These are phyloP conservation scores for Aspergillus persii DNA, from an alignment of 2,329 filamentous ascomycete species.

Conservation along the genomic window DNA sequence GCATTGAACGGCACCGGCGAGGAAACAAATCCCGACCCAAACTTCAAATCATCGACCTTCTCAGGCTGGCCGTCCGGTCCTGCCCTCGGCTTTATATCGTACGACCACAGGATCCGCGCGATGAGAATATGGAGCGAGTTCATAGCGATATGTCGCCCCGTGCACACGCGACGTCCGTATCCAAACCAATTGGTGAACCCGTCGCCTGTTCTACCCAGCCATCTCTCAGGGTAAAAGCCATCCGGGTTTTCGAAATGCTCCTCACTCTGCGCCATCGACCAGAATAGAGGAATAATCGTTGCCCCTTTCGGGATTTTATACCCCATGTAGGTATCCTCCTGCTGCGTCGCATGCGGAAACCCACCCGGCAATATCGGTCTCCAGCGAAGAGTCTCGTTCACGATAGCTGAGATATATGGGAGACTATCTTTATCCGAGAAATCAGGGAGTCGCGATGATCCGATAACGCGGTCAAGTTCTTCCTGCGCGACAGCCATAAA, in stretches of 20 bases:
- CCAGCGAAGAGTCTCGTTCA: slow-evolving; percentile 32
- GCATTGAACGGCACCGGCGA: slow-evolving; percentile 27
- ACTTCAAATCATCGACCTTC: slow-evolving; percentile 22
- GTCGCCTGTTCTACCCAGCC: slow-evolving; percentile 44
- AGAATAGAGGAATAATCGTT: slow-evolving; percentile 43
- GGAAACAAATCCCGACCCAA: slow-evolving; percentile 22
- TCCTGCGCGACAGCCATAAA: slow-evolving; percentile 39
- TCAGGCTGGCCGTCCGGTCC: slow-evolving; percentile 21
- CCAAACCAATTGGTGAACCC: slow-evolving; percentile 57
- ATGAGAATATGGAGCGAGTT: slow-evolving; percentile 54
- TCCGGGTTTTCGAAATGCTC: slow-evolving; percentile 38
- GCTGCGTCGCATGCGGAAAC: slow-evolving; percentile 46
- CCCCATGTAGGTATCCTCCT: slow-evolving; percentile 49
- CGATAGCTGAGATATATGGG: slow-evolving; percentile 27
- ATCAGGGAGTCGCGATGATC: slow-evolving; percentile 27
- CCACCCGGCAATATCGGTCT: slow-evolving; percentile 41
- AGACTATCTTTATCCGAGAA: slow-evolving; percentile 26
- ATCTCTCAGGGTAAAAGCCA: slow-evolving; percentile 41
- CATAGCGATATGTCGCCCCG: slow-evolving; percentile 30
- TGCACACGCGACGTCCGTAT: slow-evolving; percentile 54
- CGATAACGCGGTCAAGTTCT: slow-evolving; percentile 36
- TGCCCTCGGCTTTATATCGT: slow-evolving; percentile 14
- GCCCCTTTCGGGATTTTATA: slow-evolving; percentile 51
- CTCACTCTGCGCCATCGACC: slow-evolving; percentile 44
- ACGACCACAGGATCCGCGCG: slow-evolving; percentile 52